Percentiles rank a stretch among this genome's conserved stretches.
Evolutionary conservation across 306 rosid genomes (phyloP).

Genomic region (Lithocarpus polystachyus): DNA sequence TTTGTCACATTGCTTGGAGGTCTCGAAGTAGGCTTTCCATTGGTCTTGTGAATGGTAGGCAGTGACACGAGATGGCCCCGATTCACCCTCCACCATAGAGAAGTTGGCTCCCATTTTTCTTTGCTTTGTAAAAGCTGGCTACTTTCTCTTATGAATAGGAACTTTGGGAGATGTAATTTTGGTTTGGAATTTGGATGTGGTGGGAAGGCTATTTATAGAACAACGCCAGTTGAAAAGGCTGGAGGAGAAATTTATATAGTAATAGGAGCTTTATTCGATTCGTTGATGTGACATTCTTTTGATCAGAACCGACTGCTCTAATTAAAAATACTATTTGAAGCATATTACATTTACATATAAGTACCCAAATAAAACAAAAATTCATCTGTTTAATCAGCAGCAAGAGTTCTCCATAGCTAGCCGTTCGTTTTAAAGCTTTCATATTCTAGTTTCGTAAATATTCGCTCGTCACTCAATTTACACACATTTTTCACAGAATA

Average conservation of each 20-base stretch:
- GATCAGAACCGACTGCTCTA: not conserved
- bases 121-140: not conserved
- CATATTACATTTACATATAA: not conserved
- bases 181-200: not conserved
- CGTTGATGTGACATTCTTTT: not conserved
- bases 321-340: not conserved
- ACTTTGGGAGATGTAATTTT: not conserved
- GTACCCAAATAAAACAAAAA: no score
- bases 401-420: no score
- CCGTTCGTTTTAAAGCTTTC: no score
- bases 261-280: not conserved
- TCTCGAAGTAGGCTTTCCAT: slow-evolving; percentile 59
- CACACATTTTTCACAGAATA: no score
- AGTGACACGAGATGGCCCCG: slow-evolving; percentile 33
- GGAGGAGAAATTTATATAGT: not conserved
- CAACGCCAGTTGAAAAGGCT: no score
- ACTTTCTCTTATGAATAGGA: not conserved
- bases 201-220: not conserved
- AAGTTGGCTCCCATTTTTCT: slow-evolving; percentile 43
- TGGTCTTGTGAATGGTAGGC: slow-evolving; percentile 42
- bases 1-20: slow-evolving; percentile 46
- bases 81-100: slow-evolving; percentile 23
- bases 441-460: no score
- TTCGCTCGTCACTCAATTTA: no score
- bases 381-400: no score